phyloP scores from a whole-genome alignment of 2,329 filamentous ascomycete genomes.

The Aspergillus pseudonomiae region DNA sequence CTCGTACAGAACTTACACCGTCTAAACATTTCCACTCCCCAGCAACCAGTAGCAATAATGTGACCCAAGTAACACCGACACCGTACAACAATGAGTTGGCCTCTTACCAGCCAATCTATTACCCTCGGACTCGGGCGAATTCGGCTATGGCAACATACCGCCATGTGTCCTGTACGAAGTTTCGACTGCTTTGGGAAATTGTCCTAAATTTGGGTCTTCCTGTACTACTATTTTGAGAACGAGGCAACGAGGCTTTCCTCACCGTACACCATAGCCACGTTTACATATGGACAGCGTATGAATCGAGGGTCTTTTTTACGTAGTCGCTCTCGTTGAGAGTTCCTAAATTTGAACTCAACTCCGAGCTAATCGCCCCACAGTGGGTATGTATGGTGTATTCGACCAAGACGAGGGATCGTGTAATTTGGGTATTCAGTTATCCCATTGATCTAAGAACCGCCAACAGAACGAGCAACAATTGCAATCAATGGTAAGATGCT shows the following conservation, averaged over 20 bases:
- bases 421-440: background rate
- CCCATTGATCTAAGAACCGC: background rate
- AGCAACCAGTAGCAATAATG: background rate
- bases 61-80: background rate
- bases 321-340: background rate
- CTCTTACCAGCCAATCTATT: background rate
- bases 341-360: background rate
- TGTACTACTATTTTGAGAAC: background rate
- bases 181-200: background rate
- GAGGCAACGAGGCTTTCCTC: background rate
- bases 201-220: background rate
- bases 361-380: background rate
- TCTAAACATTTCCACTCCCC: background rate
- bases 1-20: background rate
- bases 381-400: background rate
- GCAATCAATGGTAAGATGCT: constrained; percentile 1
- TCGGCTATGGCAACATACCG: background rate
- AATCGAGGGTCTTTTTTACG: background rate
- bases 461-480: background rate
- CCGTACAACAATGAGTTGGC: background rate
- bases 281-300: background rate
- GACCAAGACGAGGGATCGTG: background rate
- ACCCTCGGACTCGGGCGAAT: background rate
- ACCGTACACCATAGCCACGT: background rate
- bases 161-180: background rate